Conservation (phyloP, 106 monocot genomes). For the Phalaenopsis aphrodite region DNA sequence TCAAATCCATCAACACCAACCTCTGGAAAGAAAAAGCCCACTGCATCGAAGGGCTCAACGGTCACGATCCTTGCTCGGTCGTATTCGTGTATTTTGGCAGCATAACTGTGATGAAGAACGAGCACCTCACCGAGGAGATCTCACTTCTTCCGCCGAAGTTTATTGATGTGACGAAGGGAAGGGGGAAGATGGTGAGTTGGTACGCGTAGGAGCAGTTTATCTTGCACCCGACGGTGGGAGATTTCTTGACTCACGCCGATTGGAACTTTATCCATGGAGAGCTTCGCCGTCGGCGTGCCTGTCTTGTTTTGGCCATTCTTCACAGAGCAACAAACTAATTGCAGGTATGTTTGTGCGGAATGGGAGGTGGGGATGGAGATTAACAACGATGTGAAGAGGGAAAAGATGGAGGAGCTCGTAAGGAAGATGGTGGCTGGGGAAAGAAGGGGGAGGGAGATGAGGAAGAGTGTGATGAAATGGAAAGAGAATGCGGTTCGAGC, state of each 20-base stretch:
- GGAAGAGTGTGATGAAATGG: constrained; percentile 8
- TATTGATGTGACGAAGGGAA: constrained; percentile 5
- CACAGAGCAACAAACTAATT: constrained; percentile 11
- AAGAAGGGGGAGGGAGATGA: neutral
- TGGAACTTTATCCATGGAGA: constrained; percentile 29
- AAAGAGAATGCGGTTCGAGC: neutral
- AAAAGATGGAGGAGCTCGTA: constrained; percentile 2
- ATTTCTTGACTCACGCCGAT: constrained; percentile 24
- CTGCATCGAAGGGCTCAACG: constrained; percentile 18
- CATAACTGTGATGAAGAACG: constrained; percentile 22
- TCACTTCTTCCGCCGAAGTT: constrained; percentile 19
- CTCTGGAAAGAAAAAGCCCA: constrained; percentile 24
- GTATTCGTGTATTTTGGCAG: constrained; percentile 29
- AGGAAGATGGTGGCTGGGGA: constrained; percentile 4
- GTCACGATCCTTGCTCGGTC: constrained; percentile 10
- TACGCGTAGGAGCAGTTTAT: constrained; percentile 26
- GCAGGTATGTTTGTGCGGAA: neutral
- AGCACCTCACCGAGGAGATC: constrained; percentile 10
- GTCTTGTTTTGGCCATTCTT: constrained; percentile 30
- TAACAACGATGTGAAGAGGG: constrained; percentile 6
- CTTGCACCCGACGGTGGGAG: constrained; percentile 15
- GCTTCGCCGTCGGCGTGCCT: constrained; percentile 17
- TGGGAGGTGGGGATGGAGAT: constrained; percentile 16
- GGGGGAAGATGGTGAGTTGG: constrained; percentile 16
- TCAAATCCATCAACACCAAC: constrained; percentile 5